Evolutionary conservation across 2,329 filamentous ascomycete species (phyloP).

Genomic region (Sporothrix brunneoviolacea): DNA sequence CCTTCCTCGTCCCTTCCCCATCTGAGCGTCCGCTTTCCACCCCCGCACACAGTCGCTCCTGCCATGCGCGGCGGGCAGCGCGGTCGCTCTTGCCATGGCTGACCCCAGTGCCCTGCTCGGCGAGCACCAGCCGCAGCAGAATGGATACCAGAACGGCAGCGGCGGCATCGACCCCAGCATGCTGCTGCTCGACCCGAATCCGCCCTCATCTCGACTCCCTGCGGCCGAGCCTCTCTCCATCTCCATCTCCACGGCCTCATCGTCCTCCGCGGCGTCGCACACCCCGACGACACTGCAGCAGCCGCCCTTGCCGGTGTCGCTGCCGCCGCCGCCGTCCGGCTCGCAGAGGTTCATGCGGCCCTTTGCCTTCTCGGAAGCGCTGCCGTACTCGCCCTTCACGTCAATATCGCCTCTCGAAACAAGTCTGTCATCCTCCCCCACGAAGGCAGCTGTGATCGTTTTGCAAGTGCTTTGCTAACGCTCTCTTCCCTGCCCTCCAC

Average conservation of each 20-base stretch:
- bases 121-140: constrained; percentile 16
- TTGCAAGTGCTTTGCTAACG: not conserved
- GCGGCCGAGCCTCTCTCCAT: constrained; percentile 11
- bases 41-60: constrained; percentile 13
- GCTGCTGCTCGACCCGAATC: constrained; percentile 17
- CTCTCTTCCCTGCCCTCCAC: not conserved
- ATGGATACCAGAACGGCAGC: constrained; percentile 17
- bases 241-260: constrained; percentile 11
- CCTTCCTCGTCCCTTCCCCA: constrained; percentile 3
- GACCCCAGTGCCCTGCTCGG: constrained; percentile 18
- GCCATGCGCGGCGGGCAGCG: constrained; percentile 23
- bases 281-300: constrained; percentile 4
- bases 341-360: constrained; percentile 31
- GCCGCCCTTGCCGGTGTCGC: constrained; percentile 6
- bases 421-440: constrained; percentile 40
- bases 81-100: constrained; percentile 26
- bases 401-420: constrained; percentile 73
- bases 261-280: constrained; percentile 6
- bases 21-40: not conserved
- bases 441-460: not conserved
- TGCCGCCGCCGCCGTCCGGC: constrained; percentile 10
- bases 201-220: constrained; percentile 11
- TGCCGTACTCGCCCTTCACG: constrained; percentile 76
- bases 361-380: constrained; percentile 64
- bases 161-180: constrained; percentile 20